Evolutionary conservation across 192 early-diverging fungal species (phyloP).

Genomic region (Radiomyces spectabilis): DNA sequence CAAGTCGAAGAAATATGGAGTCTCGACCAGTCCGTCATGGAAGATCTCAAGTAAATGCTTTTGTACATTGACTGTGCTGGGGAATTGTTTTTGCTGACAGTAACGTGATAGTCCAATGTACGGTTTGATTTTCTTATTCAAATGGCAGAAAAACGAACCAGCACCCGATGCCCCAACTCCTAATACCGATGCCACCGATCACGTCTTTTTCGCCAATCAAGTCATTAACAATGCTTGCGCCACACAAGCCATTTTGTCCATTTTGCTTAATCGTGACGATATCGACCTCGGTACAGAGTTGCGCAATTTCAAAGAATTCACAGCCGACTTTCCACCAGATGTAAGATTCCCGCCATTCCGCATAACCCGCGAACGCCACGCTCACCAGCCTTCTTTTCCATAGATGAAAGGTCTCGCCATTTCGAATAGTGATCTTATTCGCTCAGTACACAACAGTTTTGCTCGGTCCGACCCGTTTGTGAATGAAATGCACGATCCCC

Average conservation of each 20-base stretch:
- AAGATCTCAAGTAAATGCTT: conserved; percentile 47
- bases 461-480: conserved; percentile 70
- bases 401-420: conserved; percentile 71
- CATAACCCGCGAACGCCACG: neutral
- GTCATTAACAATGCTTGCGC: conserved; percentile 82
- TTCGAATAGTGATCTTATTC: conserved; percentile 69
- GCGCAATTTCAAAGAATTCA: conserved; percentile 60
- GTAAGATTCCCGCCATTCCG: conserved; percentile 21
- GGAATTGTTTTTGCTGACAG: neutral
- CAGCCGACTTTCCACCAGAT: conserved; percentile 62
- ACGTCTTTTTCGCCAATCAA: conserved; percentile 73
- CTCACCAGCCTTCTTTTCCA: neutral
- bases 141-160: conserved; percentile 47
- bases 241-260: conserved; percentile 76
- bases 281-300: conserved; percentile 69
- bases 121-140: conserved; percentile 82
- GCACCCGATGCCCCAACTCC: neutral
- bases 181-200: conserved; percentile 24
- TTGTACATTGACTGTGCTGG: neutral
- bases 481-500: conserved; percentile 48
- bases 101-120: conserved; percentile 47
- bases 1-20: conserved; percentile 79
- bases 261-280: conserved; percentile 58
- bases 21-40: conserved; percentile 54
- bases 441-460: conserved; percentile 76